phyloP scores from a whole-genome alignment of 345 rosid species.

The Euphorbia lathyris region DNA sequence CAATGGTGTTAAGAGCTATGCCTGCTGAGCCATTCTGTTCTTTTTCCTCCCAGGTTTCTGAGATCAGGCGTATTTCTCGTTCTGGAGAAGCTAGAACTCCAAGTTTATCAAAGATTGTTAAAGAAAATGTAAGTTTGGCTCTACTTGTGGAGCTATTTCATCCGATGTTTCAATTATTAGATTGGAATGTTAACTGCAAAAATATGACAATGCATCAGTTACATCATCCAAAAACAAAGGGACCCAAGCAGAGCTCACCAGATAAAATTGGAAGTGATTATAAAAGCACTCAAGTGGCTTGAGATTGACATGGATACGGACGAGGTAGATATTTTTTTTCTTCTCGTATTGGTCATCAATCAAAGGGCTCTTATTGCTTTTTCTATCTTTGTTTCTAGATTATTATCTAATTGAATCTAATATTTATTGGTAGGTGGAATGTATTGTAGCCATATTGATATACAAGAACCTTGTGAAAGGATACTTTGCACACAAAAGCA shows the following conservation, averaged over 20 bases:
- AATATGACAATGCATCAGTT: conserved; percentile 39
- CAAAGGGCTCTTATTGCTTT: background rate
- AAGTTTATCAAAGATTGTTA: conserved; percentile 86
- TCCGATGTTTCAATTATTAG: background rate
- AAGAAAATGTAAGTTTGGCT: conserved; percentile 73
- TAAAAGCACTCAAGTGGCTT: conserved; percentile 85
- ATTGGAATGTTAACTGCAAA: background rate
- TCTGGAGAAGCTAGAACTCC: conserved; percentile 95
- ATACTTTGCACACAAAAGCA: conserved; percentile 91
- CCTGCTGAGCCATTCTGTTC: background rate
- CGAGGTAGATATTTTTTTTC: conserved; percentile 48
- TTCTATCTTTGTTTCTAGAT: background rate
- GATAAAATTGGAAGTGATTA: conserved; percentile 86
- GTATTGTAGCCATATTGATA: conserved; percentile 80
- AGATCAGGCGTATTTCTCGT: conserved; percentile 96
- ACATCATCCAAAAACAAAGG: conserved; percentile 72
- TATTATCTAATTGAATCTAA: background rate
- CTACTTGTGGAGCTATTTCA: background rate
- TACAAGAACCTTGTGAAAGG: conserved; percentile 88
- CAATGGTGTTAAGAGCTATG: background rate
- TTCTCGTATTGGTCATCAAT: background rate
- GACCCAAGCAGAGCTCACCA: conserved; percentile 95
- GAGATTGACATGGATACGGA: conserved; percentile 92
- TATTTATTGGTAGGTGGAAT: conserved; percentile 66
- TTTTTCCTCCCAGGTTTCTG: conserved; percentile 50